Evolutionary conservation across 495 filamentous ascomycete species (phyloP).

Genomic region (Penicillium maclennaniae): DNA sequence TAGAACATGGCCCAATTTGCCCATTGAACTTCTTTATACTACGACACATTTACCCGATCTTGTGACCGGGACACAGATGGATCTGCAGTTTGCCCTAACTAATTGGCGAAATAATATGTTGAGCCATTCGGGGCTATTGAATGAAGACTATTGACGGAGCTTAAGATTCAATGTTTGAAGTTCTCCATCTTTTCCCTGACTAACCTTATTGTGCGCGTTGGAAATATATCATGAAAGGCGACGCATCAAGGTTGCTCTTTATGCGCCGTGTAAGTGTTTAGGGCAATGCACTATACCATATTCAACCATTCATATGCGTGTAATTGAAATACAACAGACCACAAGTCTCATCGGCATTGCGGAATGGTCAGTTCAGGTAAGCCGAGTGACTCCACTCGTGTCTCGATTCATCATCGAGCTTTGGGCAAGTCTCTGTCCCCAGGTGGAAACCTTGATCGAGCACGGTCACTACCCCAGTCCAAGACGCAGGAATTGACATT

Average conservation of each 20-base stretch:
- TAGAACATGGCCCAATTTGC: background rate
- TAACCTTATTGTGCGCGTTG: background rate
- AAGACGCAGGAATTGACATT: background rate
- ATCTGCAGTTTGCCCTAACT: slow-evolving; percentile 4
- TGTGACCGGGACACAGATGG: slow-evolving; percentile 1
- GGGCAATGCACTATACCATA: background rate
- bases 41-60: slow-evolving; percentile 4
- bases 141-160: too few species aligned
- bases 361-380: background rate
- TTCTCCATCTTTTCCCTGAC: background rate
- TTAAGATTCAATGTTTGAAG: too few species aligned
- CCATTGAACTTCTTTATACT: background rate
- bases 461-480: background rate
- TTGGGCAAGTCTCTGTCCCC: background rate
- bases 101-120: background rate
- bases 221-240: too few species aligned
- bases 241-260: background rate
- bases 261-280: background rate
- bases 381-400: background rate
- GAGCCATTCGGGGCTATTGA: too few species aligned
- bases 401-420: background rate
- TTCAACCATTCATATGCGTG: background rate
- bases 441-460: background rate
- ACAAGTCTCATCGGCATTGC: background rate
- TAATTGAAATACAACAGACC: background rate